Base-by-base conservation (phyloP, 2,329 filamentous ascomycete species). In the Fusarium succisae region DNA sequence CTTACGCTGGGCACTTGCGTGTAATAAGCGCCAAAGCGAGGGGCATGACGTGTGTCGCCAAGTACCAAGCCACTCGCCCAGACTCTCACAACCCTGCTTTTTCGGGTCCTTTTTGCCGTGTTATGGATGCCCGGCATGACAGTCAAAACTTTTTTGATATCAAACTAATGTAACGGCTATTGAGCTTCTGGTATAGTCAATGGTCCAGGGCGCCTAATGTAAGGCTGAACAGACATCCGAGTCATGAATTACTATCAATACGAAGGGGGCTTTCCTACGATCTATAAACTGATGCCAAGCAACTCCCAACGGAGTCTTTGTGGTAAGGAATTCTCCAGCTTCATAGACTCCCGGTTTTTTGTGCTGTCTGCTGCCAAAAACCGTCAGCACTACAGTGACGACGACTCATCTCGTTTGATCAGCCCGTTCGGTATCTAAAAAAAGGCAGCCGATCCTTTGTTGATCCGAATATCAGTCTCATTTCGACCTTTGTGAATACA, bases 21-120 rank as follows among this genome's bases (percentile, higher is more conserved):
- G 64, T 71, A 45, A 48, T 55, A 75, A 76, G 72, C 72, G 74
- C 70, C 67, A 71, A 73, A 71, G 54, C 75, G 77, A 79, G 74
- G 73, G 76, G 73, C 77, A 79, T 79, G 77, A 79, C 77, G 77
- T 79, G 77, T 78, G 74, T 74, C 61, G 77, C 77, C 77, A 79
- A 79, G 77, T 73, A 68, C 77, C 74, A 79, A 79, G 77, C 77
- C 77, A 79, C 77, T 69, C 61, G 77, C 77, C 77, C 75, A 78
- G 77, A 69, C 76, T 61, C 45, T 63, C 69, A 60, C 57, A 78
- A 76, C 75, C 77, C 77, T 79, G 77, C 69, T 77, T 75, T 71
- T 47, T 77, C 77, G 74, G 76, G 58, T 71, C 67, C 63, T 61
- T 66, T 64, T 66, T 77, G 72, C 72, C 72, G 72, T 75, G 47